These are phyloP conservation scores for Neolentinus lepideus DNA, from an alignment of 1,284 basidiomycete genomes.

Conservation along the genomic window DNA sequence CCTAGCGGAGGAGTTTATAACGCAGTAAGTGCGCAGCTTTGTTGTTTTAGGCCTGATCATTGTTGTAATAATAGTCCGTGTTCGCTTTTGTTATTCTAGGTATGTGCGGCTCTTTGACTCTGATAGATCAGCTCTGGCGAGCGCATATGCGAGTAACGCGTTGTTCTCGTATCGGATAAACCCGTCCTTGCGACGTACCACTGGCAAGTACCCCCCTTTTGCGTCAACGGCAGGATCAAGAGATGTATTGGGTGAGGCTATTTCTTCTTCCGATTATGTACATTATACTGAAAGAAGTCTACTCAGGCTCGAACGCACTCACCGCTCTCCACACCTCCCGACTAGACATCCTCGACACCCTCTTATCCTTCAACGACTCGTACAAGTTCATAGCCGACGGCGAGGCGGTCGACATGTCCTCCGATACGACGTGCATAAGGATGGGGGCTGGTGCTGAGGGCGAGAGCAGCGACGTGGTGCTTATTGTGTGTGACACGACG, in stretches of 20 bases:
- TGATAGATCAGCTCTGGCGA: not conserved
- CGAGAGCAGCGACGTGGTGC: not conserved
- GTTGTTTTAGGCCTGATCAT: not conserved
- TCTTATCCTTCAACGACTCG: not conserved
- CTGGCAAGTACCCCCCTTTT: not conserved
- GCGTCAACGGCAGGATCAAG: not conserved
- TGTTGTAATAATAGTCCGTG: not conserved
- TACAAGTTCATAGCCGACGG: not conserved
- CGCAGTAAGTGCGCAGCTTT: not conserved
- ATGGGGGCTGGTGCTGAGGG: not conserved
- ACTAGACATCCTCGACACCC: not conserved
- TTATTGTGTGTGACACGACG: not conserved
- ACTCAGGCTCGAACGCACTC: not conserved
- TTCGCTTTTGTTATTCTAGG: not conserved
- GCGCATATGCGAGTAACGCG: not conserved
- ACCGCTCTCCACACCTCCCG: not conserved
- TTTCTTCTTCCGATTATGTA: not conserved
- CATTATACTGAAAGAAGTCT: not conserved
- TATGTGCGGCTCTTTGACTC: not conserved
- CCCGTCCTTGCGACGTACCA: not conserved
- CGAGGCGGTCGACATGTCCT: not conserved
- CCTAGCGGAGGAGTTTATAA: not conserved
- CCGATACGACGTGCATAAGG: not conserved
- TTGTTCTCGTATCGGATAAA: not conserved
- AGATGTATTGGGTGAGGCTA: not conserved